Conservation (phyloP, 495 filamentous ascomycete genomes). For the Neurospora sp. region DNA sequence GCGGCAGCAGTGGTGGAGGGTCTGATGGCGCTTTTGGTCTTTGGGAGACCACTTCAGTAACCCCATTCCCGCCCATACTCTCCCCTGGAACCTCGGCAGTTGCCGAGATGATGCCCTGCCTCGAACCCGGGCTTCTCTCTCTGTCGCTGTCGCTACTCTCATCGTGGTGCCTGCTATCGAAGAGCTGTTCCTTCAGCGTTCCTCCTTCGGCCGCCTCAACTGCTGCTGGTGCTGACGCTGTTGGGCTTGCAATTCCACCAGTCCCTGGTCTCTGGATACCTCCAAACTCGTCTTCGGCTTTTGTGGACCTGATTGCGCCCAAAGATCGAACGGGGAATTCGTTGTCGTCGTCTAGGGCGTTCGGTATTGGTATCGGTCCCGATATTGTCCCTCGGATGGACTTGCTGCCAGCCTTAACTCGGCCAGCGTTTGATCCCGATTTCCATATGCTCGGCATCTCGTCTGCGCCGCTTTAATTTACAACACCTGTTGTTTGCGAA, state of each 20-base stretch:
- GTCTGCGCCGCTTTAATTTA: background rate
- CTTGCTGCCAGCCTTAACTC: constrained; percentile 28
- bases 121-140: constrained; percentile 1
- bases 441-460: constrained; percentile 26
- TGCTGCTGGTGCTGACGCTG: background rate
- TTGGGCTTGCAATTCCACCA: constrained; percentile 20
- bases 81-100: background rate
- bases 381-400: constrained; percentile 43
- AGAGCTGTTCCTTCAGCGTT: background rate
- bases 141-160: background rate
- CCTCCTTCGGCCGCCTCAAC: background rate
- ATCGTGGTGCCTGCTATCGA: background rate
- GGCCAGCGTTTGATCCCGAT: constrained; percentile 26
- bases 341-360: constrained; percentile 27
- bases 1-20: constrained; percentile 14
- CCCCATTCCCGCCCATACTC: background rate
- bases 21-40: constrained; percentile 13
- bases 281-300: background rate
- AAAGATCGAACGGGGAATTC: constrained; percentile 21
- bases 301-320: background rate
- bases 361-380: constrained; percentile 37
- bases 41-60: background rate
- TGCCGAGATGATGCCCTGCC: background rate
- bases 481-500: background rate
- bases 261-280: constrained; percentile 26